Conservation (phyloP, 2,329 filamentous ascomycete genomes). For the Aspergillus unguis region DNA sequence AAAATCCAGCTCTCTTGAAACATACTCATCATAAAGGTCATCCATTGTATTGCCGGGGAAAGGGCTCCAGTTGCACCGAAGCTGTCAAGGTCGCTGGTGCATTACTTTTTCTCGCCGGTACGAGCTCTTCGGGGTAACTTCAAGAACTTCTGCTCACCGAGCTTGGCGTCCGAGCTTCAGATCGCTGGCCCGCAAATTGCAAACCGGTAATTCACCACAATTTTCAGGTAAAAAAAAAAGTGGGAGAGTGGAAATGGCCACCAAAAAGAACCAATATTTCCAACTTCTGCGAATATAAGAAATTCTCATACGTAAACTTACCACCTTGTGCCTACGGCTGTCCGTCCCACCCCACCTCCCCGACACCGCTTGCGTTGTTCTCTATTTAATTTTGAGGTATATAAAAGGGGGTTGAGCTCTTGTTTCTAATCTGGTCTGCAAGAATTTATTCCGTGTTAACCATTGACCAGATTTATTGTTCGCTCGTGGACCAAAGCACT, state of each 20-base stretch:
- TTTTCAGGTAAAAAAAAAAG: background rate
- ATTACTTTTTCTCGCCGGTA: conserved; percentile 16
- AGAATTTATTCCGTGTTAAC: background rate
- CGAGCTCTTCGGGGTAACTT: conserved; percentile 14
- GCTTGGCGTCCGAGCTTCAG: conserved; percentile 9
- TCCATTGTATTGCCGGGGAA: conserved; percentile 61
- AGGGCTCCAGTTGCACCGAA: conserved; percentile 13
- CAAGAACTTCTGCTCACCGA: conserved; percentile 8
- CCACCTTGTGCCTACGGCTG: background rate
- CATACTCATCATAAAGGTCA: conserved; percentile 92
- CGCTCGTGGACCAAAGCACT: background rate
- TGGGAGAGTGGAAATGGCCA: background rate
- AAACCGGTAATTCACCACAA: background rate
- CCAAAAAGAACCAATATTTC: background rate
- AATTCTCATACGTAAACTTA: background rate
- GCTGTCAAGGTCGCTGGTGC: conserved; percentile 11
- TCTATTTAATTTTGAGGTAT: conserved; percentile 5
- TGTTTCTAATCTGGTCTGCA: background rate
- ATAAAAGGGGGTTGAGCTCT: conserved; percentile 7
- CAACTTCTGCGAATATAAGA: background rate
- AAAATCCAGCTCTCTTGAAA: background rate
- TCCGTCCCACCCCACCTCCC: conserved; percentile 4
- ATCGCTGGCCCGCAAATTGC: background rate
- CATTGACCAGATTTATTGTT: background rate
- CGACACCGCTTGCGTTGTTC: conserved; percentile 1